A percentile compares a stretch with the other conserved stretches of the same genome.
These are phyloP conservation scores for Globisporangium recalcitrans DNA, from an alignment of 352 stramenopile species.

Conservation along the genomic window DNA sequence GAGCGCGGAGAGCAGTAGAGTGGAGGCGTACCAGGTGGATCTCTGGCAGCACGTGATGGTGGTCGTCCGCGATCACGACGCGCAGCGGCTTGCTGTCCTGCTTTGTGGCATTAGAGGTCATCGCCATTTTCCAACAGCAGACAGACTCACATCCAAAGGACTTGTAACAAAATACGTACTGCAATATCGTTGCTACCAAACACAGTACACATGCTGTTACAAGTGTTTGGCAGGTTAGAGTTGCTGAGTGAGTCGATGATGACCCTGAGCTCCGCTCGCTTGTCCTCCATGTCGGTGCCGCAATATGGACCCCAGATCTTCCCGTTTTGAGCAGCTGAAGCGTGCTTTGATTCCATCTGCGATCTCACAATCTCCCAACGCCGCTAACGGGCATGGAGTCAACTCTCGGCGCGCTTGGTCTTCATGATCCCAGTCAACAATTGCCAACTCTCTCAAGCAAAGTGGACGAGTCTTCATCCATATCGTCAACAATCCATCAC, in stretches of 20 bases:
- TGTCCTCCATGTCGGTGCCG: neutral
- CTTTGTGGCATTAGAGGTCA: neutral
- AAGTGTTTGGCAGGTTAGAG: neutral
- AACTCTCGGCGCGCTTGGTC: neutral
- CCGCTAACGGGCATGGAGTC: neutral
- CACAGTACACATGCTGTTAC: neutral
- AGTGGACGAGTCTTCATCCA: neutral
- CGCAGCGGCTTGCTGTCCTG: conserved; percentile 13
- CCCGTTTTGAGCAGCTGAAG: neutral
- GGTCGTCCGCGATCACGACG: conserved; percentile 70
- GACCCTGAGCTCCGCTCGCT: neutral
- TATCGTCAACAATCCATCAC: neutral
- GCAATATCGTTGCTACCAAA: neutral
- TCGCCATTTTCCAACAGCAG: neutral
- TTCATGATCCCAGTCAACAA: neutral
- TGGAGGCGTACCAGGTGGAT: conserved; percentile 46
- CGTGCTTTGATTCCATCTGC: neutral
- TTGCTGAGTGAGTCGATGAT: no score
- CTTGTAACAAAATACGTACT: neutral
- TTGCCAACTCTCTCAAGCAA: neutral
- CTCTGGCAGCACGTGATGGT: conserved; percentile 69
- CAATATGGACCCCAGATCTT: neutral
- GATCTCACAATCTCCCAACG: no score
- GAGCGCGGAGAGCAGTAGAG: neutral
- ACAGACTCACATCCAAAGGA: neutral